These are phyloP conservation scores for Saccharomycopsis fermentans DNA, from an alignment of 805 yeast species.

Conservation along the genomic window DNA sequence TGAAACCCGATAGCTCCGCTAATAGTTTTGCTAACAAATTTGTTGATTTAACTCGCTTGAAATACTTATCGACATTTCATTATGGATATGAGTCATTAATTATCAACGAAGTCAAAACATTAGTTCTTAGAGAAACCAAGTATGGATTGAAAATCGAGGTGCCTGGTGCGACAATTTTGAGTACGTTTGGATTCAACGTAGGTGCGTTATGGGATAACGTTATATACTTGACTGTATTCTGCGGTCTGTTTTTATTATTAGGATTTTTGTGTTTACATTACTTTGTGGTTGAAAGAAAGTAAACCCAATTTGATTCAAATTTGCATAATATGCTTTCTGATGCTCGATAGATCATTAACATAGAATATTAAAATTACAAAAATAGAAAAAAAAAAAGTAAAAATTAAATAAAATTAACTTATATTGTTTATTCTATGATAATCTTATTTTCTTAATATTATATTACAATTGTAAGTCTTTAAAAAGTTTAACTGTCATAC, in stretches of 20 bases:
- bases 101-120: slow-evolving; percentile 84
- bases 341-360: background rate
- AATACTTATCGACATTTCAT: slow-evolving; percentile 84
- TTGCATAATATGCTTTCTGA: background rate
- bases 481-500: background rate
- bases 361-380: background rate
- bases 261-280: slow-evolving; percentile 72
- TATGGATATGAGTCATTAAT: slow-evolving; percentile 90
- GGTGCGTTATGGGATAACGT: slow-evolving; percentile 65
- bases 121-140: slow-evolving; percentile 77
- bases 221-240: slow-evolving; percentile 46
- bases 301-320: slow-evolving; percentile 3
- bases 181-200: slow-evolving; percentile 90
- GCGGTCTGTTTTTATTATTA: slow-evolving; percentile 43
- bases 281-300: slow-evolving; percentile 69
- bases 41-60: slow-evolving; percentile 56
- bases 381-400: background rate
- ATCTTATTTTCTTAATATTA: background rate
- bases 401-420: background rate
- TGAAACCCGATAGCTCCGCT: slow-evolving; percentile 33
- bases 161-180: slow-evolving; percentile 94
- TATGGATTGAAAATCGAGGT: slow-evolving; percentile 91
- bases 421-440: background rate
- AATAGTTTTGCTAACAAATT: slow-evolving; percentile 22
- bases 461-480: background rate